Base-by-base conservation (phyloP, 176 grass and related monocot species). In the Chrysopogon serrulatus region DNA sequence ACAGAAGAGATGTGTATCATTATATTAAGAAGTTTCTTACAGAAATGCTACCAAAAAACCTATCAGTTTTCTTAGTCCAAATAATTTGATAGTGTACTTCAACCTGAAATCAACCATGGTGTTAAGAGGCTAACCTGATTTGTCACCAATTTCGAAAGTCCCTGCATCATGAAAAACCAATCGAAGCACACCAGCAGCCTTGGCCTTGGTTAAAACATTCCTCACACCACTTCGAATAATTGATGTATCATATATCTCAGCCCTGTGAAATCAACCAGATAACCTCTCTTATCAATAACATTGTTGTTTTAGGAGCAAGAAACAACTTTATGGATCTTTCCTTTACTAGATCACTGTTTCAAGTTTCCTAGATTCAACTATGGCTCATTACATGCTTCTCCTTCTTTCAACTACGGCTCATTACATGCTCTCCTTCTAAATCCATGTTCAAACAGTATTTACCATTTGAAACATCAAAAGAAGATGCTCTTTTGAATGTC, bases 131-230 rank as follows among this genome's bases (percentile, higher is more conserved):
- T 40, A 87, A 98, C 96, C 96, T 92, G 96, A 94, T 84, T 89
- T 87, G n/a, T 84, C 86, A 56, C 75, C 59, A 67, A 90, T 65
- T 61, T 95, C 91, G 51, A 90, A 98, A 83, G 96, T 94, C 33
- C 96, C 93, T 62, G 93, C 96, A 81, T 98, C 96, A 85, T 98
- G 96, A 79, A 98, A 98, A 78, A 85, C 91, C 77, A 98, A 84
- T 79, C 96, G 93, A 78, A 98, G 93, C 68, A 98, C 79, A 6
- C 96, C 93, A 71, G 93, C 87, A 83, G 96, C 93, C 71, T 95
- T 95, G 73, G 67, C 63, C 83, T 98, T 95, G 71, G 96, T 83
- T 86, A 98, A 85, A 85, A 98, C 65, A 69, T 78, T 90, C 73
- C 78, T 98, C 45, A 98, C 87, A 37, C 83, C 83, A 39, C 74